Base-by-base conservation (phyloP, 192 early-diverging fungal genomes). In the Coemansia sp. region DNA sequence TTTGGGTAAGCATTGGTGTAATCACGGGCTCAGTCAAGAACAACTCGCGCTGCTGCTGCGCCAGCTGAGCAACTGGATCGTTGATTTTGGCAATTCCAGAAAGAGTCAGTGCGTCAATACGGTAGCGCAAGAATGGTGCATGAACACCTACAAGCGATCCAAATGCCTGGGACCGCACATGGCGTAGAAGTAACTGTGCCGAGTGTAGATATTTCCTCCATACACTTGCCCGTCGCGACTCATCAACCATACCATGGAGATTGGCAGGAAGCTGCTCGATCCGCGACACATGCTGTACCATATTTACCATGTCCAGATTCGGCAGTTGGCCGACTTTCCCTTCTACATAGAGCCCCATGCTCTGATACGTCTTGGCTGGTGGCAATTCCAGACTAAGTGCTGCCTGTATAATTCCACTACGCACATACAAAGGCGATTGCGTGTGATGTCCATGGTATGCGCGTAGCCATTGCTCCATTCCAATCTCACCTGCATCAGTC, bases 261-360 rank as follows among this genome's bases (percentile, higher is more conserved):
- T 55, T 82, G 60, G 62, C 86, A 60, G 65, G 87, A 57, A 76
- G 72, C 58, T 68, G 76, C 65, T 78, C 65, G 14, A 75, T 49
- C n/a, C 70, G 65, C 25, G 87, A 74, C 21, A 90, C 84, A 23
- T 74, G 62, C 19, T 85, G 82, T 18, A 93, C 82, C 1, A 89
- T 90, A 38, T 92, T 93, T 60, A 95, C 83, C 58, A 94, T 82
- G 72, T 98, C 96, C 28, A 95, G 85, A 70, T 98, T 98, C 16
- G 93, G 88, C 44, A 94, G 84, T 71, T 94, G 92, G 4, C 96
- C 96, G 70, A 92, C 93, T 18, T 94, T 85, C 6, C 96, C 94
- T 83, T 90, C 91, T 61, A 90, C 89, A 65, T 85, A 87, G 51
- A 94, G 72, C 16, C 89, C 93, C 23, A 95, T 56, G 2, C 82